A percentile compares a stretch with the other conserved stretches of the same genome.
Evolutionary conservation across 2,329 filamentous ascomycete genomes (phyloP).

Genomic region (Leptographium wingfieldii): DNA sequence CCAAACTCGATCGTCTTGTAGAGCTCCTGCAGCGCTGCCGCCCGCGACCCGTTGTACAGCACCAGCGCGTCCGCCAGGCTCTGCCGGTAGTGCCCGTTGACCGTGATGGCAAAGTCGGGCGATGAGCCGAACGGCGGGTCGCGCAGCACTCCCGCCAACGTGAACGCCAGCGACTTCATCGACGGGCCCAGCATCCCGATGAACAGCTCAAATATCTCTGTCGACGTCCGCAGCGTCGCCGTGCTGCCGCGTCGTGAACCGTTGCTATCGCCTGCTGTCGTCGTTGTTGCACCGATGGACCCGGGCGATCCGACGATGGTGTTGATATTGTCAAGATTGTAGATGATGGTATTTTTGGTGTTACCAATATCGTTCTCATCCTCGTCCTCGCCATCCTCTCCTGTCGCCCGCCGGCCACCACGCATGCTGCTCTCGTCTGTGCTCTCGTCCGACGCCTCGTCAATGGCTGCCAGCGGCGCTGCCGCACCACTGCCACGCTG

Average conservation of each 20-base stretch:
- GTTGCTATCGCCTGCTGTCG: not conserved
- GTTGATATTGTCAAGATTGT: not conserved
- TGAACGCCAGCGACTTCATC: slow-evolving; percentile 92
- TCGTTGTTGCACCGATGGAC: not conserved
- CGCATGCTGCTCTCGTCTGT: slow-evolving; percentile 19
- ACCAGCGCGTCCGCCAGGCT: slow-evolving; percentile 71
- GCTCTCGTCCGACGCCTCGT: slow-evolving; percentile 48
- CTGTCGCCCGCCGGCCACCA: slow-evolving; percentile 16
- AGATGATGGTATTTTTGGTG: not conserved
- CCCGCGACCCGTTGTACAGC: slow-evolving; percentile 65
- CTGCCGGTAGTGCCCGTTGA: slow-evolving; percentile 68
- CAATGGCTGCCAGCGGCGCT: slow-evolving; percentile 43
- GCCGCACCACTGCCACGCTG: slow-evolving; percentile 29
- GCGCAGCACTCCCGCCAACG: slow-evolving; percentile 74
- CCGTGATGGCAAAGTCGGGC: slow-evolving; percentile 53
- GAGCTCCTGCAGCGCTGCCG: slow-evolving; percentile 62
- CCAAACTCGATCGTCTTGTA: slow-evolving; percentile 70
- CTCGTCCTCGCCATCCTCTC: not conserved
- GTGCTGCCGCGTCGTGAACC: slow-evolving; percentile 12
- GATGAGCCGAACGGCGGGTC: slow-evolving; percentile 69
- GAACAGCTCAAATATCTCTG: slow-evolving; percentile 85
- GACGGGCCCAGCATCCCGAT: slow-evolving; percentile 81
- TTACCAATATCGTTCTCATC: not conserved
- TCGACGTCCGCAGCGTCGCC: slow-evolving; percentile 41
- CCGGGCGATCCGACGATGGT: not conserved